These are phyloP conservation scores for Kluyveromyces lactis DNA, from an alignment of 805 yeast genomes.

Conservation along the genomic window DNA sequence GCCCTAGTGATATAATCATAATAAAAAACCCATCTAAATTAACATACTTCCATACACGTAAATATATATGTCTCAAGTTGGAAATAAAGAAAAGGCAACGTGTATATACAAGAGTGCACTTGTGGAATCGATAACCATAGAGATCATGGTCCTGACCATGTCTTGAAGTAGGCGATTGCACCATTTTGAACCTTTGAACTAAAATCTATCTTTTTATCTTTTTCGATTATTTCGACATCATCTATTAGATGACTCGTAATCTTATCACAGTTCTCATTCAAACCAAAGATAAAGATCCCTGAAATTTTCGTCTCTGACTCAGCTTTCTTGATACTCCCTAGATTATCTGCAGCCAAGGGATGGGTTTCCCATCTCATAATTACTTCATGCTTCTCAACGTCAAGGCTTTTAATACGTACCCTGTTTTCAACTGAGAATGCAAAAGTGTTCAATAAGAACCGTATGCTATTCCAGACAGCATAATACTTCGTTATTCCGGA, in stretches of 20 bases:
- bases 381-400: slow-evolving; percentile 1
- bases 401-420: slow-evolving; percentile 14
- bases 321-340: slow-evolving; percentile 4
- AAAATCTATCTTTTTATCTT: slow-evolving; percentile 18
- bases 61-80: too few relatives aligned
- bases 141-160: background rate
- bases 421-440: slow-evolving; percentile 18
- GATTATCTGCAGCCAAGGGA: background rate
- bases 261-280: slow-evolving; percentile 44
- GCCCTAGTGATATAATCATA: too few relatives aligned
- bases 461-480: slow-evolving; percentile 49
- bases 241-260: slow-evolving; percentile 61
- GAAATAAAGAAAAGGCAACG: too few relatives aligned
- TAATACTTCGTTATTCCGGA: slow-evolving; percentile 49
- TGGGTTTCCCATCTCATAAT: slow-evolving; percentile 3
- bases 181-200: slow-evolving; percentile 1
- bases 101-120: background rate
- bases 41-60: too few relatives aligned
- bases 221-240: slow-evolving; percentile 51
- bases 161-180: slow-evolving; percentile 2
- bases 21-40: too few relatives aligned
- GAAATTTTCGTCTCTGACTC: slow-evolving; percentile 14
- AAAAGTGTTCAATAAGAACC: slow-evolving; percentile 44
- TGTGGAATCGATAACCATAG: too few relatives aligned
- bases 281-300: slow-evolving; percentile 61